Conservation (phyloP, 106 monocot genomes). For the Gastrodia elata region DNA sequence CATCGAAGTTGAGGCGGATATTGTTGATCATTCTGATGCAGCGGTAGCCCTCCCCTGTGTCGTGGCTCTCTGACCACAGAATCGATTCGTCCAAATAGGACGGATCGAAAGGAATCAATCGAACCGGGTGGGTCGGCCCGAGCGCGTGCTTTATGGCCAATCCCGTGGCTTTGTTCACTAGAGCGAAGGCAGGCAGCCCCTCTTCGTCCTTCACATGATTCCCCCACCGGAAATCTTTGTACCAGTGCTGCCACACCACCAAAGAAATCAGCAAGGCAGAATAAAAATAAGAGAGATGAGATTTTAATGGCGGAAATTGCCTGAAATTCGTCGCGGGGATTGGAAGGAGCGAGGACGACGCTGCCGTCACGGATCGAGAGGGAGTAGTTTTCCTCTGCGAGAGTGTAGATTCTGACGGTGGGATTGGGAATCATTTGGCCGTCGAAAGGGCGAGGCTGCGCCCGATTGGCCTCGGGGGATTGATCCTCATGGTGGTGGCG, state of each 20-base stretch:
- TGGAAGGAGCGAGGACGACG: conserved; percentile 39
- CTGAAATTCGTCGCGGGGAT: conserved; percentile 47
- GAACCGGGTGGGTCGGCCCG: conserved; percentile 44
- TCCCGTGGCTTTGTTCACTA: conserved; percentile 64
- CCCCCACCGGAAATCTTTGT: conserved; percentile 67
- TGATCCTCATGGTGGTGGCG: background rate
- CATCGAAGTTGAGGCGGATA: conserved; percentile 45
- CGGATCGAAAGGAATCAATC: conserved; percentile 36
- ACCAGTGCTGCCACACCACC: conserved; percentile 96
- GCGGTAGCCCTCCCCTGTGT: conserved; percentile 30
- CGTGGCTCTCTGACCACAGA: conserved; percentile 45
- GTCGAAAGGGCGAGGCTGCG: background rate
- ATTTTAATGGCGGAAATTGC: conserved; percentile 3
- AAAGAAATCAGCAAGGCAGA: too few species aligned
- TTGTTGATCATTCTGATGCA: conserved; percentile 59
- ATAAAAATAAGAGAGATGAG: background rate
- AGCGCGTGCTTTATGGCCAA: conserved; percentile 65
- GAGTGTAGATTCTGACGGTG: conserved; percentile 47
- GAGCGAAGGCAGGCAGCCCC: conserved; percentile 57
- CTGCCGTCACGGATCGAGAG: conserved; percentile 45
- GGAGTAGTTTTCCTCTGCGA: conserved; percentile 41
- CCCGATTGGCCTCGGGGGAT: background rate
- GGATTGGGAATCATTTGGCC: conserved; percentile 13
- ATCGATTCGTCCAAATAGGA: conserved; percentile 36
- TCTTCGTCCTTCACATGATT: conserved; percentile 68